phyloP scores from a whole-genome alignment of 106 monocot genomes.

The Chionographis japonica region DNA sequence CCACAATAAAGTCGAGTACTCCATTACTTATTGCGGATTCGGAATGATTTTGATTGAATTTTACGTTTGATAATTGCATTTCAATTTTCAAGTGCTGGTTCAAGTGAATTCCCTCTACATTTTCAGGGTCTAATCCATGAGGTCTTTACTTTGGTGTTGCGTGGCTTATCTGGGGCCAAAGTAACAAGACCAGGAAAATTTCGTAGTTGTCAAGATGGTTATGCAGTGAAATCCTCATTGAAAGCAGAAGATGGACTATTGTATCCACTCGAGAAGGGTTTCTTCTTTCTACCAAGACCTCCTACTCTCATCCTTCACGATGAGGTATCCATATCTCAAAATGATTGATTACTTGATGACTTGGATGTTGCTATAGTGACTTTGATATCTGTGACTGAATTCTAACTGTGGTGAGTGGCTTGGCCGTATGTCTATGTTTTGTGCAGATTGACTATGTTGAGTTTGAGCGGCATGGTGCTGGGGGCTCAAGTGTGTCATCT shows the following conservation, averaged over 20 bases:
- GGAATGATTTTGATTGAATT: no score
- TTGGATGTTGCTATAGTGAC: not conserved
- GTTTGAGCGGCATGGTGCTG: conserved; percentile 97
- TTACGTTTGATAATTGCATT: no score
- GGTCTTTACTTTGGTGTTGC: conserved; percentile 78
- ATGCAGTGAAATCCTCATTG: conserved; percentile 98
- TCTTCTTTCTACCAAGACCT: conserved; percentile 97
- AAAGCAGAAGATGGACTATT: conserved; percentile 99
- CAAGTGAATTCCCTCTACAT: not conserved
- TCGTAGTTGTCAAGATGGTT: conserved; percentile 92
- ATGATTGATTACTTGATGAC: not conserved
- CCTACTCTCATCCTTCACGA: conserved; percentile 99
- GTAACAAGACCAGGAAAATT: conserved; percentile 90
- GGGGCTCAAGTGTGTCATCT: conserved; percentile 92
- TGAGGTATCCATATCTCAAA: conserved; percentile 46
- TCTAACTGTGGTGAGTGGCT: no score
- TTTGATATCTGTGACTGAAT: not conserved
- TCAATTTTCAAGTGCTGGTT: no score
- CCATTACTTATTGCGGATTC: no score
- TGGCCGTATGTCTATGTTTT: not conserved
- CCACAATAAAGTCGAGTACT: no score
- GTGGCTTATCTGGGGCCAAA: conserved; percentile 91
- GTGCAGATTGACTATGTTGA: conserved; percentile 87
- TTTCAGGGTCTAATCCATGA: conserved; percentile 88
- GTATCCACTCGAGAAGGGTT: conserved; percentile 97